These are phyloP conservation scores for Starmerella apis DNA, from an alignment of 805 yeast species.

Conservation along the genomic window DNA sequence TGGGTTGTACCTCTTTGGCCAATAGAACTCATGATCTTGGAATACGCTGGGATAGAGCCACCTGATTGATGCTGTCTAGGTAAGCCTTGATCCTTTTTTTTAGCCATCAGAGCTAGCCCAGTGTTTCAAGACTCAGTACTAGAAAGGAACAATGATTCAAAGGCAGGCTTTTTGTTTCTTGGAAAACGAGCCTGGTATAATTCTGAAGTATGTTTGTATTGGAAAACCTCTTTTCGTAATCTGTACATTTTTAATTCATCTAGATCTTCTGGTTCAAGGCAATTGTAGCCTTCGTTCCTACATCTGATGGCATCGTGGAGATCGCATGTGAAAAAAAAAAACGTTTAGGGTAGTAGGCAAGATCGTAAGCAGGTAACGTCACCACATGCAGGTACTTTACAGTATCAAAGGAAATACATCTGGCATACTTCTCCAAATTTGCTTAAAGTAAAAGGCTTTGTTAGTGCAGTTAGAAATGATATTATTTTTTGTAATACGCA, in stretches of 20 bases:
- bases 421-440: too few species aligned
- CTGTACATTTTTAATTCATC: neutral
- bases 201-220: neutral
- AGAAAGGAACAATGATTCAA: too few species aligned
- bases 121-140: neutral
- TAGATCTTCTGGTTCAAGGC: neutral
- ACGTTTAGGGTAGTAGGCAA: too few species aligned
- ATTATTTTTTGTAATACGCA: too few species aligned
- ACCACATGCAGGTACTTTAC: neutral
- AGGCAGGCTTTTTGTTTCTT: neutral
- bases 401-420: neutral
- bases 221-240: neutral
- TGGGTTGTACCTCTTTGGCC: neutral
- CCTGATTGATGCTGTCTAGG: conserved; percentile 3
- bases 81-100: neutral
- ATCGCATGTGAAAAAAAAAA: neutral
- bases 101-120: neutral
- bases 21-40: neutral
- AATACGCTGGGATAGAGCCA: neutral
- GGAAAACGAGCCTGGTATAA: neutral
- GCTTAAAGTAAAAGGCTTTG: too few species aligned
- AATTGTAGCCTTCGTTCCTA: too few species aligned
- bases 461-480: too few species aligned
- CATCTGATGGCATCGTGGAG: too few species aligned
- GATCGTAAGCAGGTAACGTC: neutral